Percentiles rank a stretch among this genome's conserved stretches.
Conservation (phyloP, 345 rosid species). For the Melastoma malabathricum region DNA sequence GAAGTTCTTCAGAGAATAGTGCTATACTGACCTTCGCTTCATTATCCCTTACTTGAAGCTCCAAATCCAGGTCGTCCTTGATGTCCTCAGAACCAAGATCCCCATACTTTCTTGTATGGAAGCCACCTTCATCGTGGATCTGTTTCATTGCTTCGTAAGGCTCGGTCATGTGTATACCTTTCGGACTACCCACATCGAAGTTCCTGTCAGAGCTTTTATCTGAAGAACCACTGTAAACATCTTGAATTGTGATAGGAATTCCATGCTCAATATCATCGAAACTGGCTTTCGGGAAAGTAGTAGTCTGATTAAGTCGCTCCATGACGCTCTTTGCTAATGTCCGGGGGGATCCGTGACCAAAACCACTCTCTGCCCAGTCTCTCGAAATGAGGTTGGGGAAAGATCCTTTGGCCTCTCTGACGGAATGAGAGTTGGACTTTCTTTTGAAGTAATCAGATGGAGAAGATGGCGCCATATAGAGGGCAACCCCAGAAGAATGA, state of each 20-base stretch:
- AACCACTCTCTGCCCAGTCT: constrained; percentile 52
- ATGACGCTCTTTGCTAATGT: constrained; percentile 77
- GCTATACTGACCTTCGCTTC: constrained; percentile 66
- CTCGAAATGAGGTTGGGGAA: constrained; percentile 32
- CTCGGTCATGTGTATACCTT: constrained; percentile 27
- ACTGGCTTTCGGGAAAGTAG: constrained; percentile 32
- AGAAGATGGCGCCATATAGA: constrained; percentile 50
- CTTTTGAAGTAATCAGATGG: constrained; percentile 36
- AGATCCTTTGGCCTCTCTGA: constrained; percentile 51
- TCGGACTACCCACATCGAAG: constrained; percentile 23
- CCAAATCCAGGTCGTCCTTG: constrained; percentile 40
- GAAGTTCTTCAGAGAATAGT: constrained; percentile 54
- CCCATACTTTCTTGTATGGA: constrained; percentile 14
- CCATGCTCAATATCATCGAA: constrained; percentile 24
- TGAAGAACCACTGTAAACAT: constrained; percentile 47
- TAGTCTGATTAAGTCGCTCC: constrained; percentile 63
- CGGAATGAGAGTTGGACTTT: constrained; percentile 53
- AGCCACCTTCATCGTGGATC: constrained; percentile 17
- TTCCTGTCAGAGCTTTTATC: constrained; percentile 28
- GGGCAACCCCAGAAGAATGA: constrained; percentile 59
- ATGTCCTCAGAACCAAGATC: constrained; percentile 17
- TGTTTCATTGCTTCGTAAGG: constrained; percentile 25
- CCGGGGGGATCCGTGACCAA: constrained; percentile 62
- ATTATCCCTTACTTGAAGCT: constrained; percentile 42
- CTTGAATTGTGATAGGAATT: constrained; percentile 71